Evolutionary conservation across 73 alveolate genomes (phyloP).

Genomic region (Uronychia setigera): DNA sequence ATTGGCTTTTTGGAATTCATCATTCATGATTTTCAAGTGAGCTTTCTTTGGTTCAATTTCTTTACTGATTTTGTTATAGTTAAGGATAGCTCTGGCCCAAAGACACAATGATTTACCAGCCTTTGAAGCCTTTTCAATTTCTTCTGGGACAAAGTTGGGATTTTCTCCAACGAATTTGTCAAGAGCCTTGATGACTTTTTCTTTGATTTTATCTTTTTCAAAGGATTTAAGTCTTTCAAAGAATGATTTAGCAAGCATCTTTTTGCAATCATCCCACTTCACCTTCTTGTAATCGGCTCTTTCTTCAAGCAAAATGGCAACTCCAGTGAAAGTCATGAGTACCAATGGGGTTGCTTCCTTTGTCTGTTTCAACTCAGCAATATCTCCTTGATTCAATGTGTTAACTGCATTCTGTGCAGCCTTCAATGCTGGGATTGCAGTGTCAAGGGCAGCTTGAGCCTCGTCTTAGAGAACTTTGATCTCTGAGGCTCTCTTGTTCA

Average conservation of each 20-base stretch:
- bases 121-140: constrained; percentile 60
- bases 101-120: constrained; percentile 78
- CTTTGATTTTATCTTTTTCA: constrained; percentile 56
- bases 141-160: constrained; percentile 80
- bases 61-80: constrained; percentile 72
- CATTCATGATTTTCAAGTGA: constrained; percentile 54
- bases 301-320: constrained; percentile 78
- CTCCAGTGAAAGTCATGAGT: constrained; percentile 80
- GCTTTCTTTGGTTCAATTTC: constrained; percentile 77
- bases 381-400: constrained; percentile 88
- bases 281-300: constrained; percentile 35
- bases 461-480: constrained; percentile 71
- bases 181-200: constrained; percentile 46
- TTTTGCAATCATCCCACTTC: constrained; percentile 43
- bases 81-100: constrained; percentile 85
- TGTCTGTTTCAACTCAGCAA: constrained; percentile 84
- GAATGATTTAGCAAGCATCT: constrained; percentile 56
- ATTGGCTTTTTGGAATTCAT: constrained; percentile 73
- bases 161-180: constrained; percentile 41
- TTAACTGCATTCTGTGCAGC: constrained; percentile 98
- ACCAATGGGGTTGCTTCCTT: constrained; percentile 85
- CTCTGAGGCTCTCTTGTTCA: constrained; percentile 70
- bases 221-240: constrained; percentile 47
- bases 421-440: constrained; percentile 97
- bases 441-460: constrained; percentile 82